Conservation (phyloP, 257 asterid species). For the Nicotiana tabacum region DNA sequence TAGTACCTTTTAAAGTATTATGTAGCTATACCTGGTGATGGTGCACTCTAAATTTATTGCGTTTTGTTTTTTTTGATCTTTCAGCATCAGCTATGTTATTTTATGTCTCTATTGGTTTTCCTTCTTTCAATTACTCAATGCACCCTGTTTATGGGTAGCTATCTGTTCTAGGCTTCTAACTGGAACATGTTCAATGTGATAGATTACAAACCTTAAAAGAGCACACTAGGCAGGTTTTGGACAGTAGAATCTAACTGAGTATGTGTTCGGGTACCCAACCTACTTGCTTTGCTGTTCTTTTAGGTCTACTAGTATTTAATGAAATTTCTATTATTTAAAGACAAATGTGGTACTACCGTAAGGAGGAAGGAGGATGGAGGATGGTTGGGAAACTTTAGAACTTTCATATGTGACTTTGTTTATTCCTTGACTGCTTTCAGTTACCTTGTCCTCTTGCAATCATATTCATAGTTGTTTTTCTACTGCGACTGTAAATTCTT, state of each 20-base stretch:
- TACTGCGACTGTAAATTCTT: background rate
- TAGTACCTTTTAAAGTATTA: background rate
- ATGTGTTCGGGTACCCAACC: background rate
- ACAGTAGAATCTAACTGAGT: background rate
- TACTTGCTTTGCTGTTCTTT: background rate
- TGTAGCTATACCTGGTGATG: background rate
- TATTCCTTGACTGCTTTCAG: background rate
- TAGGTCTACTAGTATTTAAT: background rate
- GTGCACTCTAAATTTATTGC: background rate
- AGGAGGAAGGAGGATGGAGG: background rate
- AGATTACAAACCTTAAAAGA: background rate
- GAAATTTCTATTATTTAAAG: background rate
- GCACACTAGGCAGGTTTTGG: background rate
- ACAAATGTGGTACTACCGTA: background rate
- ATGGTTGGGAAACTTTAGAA: background rate
- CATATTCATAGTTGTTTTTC: background rate
- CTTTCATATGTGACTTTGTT: background rate
- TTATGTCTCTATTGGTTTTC: background rate
- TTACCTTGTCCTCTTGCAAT: slow-evolving; percentile 5
- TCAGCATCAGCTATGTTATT: background rate
- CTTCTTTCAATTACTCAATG: background rate
- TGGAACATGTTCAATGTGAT: background rate
- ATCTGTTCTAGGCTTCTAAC: background rate
- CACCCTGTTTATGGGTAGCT: background rate
- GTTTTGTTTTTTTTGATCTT: slow-evolving; percentile 2